These are phyloP conservation scores for Terfezia claveryi DNA, from an alignment of 495 filamentous ascomycete species.

Conservation along the genomic window DNA sequence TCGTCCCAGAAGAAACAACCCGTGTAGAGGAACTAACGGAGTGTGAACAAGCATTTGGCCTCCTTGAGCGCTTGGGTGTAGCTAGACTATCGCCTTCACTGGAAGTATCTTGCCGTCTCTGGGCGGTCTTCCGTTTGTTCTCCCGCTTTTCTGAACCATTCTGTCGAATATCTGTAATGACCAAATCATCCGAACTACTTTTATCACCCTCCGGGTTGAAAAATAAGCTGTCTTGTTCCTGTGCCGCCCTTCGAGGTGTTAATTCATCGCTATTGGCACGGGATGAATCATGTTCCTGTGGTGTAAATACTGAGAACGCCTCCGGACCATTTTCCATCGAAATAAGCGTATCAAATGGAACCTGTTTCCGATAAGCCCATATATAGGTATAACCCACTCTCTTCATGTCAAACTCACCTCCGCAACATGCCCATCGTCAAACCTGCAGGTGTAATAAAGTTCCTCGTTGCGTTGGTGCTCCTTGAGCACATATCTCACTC, in stretches of 20 bases:
- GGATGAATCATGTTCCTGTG: neutral
- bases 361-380: neutral
- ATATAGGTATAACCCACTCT: no score
- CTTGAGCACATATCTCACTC: neutral
- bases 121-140: neutral
- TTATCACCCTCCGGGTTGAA: neutral
- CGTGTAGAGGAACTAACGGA: no score
- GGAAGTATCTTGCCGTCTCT: neutral
- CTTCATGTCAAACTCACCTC: slow-evolving; percentile 1
- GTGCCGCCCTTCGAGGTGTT: neutral
- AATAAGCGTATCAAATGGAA: slow-evolving; percentile 10
- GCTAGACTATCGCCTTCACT: neutral
- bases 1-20: no score
- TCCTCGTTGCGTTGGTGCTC: slow-evolving; percentile 2
- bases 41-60: no score
- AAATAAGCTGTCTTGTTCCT: neutral
- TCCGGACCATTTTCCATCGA: slow-evolving; percentile 3
- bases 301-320: neutral
- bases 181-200: neutral
- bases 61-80: neutral
- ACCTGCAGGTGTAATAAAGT: slow-evolving; percentile 9
- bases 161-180: no score
- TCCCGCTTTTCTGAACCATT: neutral
- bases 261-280: no score
- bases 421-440: slow-evolving; percentile 4